Evolutionary conservation across 2,329 filamentous ascomycete genomes (phyloP), one percentile per base, ranked within the genome.

Genomic region (Trichoderma atrobrunneum): DNA sequence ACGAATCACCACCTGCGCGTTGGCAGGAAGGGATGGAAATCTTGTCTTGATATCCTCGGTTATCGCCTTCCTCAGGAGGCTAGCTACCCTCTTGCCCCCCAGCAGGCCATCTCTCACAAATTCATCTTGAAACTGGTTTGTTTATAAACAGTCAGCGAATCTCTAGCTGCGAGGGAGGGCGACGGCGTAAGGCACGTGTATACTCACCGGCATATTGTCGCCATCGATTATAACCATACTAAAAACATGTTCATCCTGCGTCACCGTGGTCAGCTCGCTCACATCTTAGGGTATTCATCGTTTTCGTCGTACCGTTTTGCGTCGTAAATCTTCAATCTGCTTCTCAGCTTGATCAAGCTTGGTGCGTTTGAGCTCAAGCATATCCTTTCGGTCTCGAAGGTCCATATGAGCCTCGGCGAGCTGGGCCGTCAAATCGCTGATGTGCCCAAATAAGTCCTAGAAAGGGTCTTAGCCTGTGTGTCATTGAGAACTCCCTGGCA

Each of bases 221-320:
- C 82, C 82, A 73, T 83, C 82, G 70, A 83, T 77, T 18, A 83
- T 70, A 56, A 82, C 80, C 11, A 77, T 78, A 68, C 78, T 78
- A 75, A 79, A 82, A 72, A 61, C 73, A 21, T 77, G 72, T 16
- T 73, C 73, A 56, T 74, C 73, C 77, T 78, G 11, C 11, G 32
- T 12, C 32, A 16, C 57, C 18, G 24, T 51, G 16, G 39, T 70
- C 36, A 70, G 67, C 11, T 28, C 16, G 11, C 39, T 21, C 30
- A 21, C n/a, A 34, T 61, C 57, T 36, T 7, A 21, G 12, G 51
- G 18, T 10, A 43, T 28, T 39, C 3, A 21, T 10, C 7, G 34
- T 5, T 34, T 28, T 11, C n/a, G 1, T 30, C 71, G 18, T 30
- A 72, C 71, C 36, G 63, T 70, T 43, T 71, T 64, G 34, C 66